Evolutionary conservation across 306 rosid species (phyloP).

Genomic region (Vigna reflexopilosa): DNA sequence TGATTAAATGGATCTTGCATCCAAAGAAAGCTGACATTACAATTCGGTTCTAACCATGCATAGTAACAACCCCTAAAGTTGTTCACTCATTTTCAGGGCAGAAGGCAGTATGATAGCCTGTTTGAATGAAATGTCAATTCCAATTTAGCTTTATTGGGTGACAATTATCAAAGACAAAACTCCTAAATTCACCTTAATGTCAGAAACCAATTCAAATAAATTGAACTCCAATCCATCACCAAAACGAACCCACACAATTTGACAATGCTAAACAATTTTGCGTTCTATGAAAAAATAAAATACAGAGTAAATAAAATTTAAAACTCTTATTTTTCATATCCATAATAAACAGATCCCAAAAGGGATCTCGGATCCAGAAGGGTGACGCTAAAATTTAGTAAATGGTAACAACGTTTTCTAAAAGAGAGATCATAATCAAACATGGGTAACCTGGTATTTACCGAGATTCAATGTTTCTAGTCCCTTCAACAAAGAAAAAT

Average conservation of each 20-base stretch:
- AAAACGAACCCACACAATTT: slow-evolving; percentile 10
- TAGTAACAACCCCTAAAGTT: background rate
- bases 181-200: slow-evolving; percentile 26
- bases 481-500: background rate
- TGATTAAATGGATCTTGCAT: slow-evolving; percentile 34
- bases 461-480: background rate
- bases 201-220: slow-evolving; percentile 25
- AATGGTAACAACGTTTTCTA: background rate
- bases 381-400: slow-evolving; percentile 3
- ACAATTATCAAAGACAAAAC: background rate
- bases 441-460: background rate
- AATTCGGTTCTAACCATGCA: slow-evolving; percentile 2
- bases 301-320: background rate
- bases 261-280: slow-evolving; percentile 12
- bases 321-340: background rate
- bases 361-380: slow-evolving; percentile 47
- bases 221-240: slow-evolving; percentile 25
- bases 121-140: slow-evolving; percentile 16
- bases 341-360: slow-evolving; percentile 39
- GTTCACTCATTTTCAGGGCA: background rate
- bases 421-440: slow-evolving; percentile 45
- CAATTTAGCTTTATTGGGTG: slow-evolving; percentile 16
- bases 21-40: background rate
- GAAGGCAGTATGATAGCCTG: background rate
- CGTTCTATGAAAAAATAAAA: background rate